Base-by-base conservation (phyloP, 106 monocot genomes). In the Apostasia ramifera region DNA sequence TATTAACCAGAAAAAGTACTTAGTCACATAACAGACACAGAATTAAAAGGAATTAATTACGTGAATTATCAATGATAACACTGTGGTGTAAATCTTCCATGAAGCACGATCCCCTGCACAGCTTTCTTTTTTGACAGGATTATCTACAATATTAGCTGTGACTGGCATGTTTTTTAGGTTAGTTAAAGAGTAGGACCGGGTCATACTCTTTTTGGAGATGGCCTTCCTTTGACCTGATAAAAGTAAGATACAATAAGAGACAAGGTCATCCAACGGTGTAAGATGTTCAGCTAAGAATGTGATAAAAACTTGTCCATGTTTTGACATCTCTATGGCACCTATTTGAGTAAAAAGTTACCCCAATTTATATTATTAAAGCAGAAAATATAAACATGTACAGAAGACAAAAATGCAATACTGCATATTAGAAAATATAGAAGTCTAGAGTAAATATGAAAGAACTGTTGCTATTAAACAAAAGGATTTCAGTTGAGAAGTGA, bases 191-290 rank as follows among this genome's bases (percentile, higher is more conserved):
- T 63, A 13, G 1, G 10, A 44, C 42, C 45, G 45, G 13, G 4
- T 63, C 39, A 63, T 44, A 42, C 62, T 43, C 45, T 45, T 63
- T 63, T 63, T 44, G 45, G 44, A 12, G 5, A 11, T 63, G 62
- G 44, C 42, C 62, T 63, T 63, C 62, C 44, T 39, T 43, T 63
- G 43, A 42, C 62, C 62, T 63, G 62, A 9, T 59, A 40, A 44
- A 63, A 63, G 61, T 13, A 63, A 8, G 62, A 1, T 44, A 8
- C 4, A 1, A 44, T 44, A 13, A 39, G 7, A 44, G 62, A 45
- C 12, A 44, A 41, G 1, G 44, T 63, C 2, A 45, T 39, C 43
- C 44, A 45, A 63, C 12, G 44, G 43, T 10, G 43, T 10, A 63
- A 63, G 45, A 63, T 41, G 45, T 62, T 62, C 45, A 63, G 44